Percentiles rank a stretch among this genome's conserved stretches.
These are phyloP conservation scores for Podospora tetraspora DNA, from an alignment of 495 filamentous ascomycete species.

Conservation along the genomic window DNA sequence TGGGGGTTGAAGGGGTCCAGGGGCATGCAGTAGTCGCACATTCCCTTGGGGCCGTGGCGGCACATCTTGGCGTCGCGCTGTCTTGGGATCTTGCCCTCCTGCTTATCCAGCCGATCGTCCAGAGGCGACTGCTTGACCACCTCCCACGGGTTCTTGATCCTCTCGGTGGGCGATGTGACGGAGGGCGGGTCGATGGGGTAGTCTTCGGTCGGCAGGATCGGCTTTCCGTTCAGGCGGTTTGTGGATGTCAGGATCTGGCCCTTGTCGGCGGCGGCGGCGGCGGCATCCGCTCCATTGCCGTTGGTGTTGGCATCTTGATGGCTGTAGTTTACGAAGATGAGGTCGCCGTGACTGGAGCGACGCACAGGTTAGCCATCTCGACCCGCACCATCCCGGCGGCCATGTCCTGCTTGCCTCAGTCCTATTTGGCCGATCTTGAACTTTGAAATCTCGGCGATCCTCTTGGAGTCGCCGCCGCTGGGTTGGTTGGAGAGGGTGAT, in stretches of 20 bases:
- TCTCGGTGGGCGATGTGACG: slow-evolving; percentile 51
- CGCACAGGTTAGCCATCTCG: background rate
- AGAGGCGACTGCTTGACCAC: slow-evolving; percentile 77
- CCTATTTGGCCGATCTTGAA: slow-evolving; percentile 66
- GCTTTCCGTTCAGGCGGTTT: slow-evolving; percentile 70
- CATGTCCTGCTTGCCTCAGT: slow-evolving; percentile 50
- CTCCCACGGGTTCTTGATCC: slow-evolving; percentile 90
- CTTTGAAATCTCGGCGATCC: slow-evolving; percentile 58
- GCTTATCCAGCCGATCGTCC: slow-evolving; percentile 78
- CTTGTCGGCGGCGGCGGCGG: slow-evolving; percentile 35
- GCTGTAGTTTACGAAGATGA: slow-evolving; percentile 78
- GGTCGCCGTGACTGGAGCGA: slow-evolving; percentile 70
- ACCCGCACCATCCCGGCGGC: background rate
- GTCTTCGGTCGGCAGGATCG: slow-evolving; percentile 64
- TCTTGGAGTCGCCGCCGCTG: slow-evolving; percentile 65
- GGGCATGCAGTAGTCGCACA: slow-evolving; percentile 99
- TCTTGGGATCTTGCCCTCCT: slow-evolving; percentile 88
- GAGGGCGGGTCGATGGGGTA: slow-evolving; percentile 56
- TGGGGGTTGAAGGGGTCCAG: slow-evolving; percentile 86
- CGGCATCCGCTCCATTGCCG: slow-evolving; percentile 18
- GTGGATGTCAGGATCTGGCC: slow-evolving; percentile 39
- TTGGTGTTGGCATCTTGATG: slow-evolving; percentile 33
- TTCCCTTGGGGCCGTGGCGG: slow-evolving; percentile 89
- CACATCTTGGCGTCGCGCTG: slow-evolving; percentile 79
- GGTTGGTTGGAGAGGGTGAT: slow-evolving; percentile 78